Base-by-base conservation (phyloP, 2,329 filamentous ascomycete genomes). In the Anthostomella pinea region DNA sequence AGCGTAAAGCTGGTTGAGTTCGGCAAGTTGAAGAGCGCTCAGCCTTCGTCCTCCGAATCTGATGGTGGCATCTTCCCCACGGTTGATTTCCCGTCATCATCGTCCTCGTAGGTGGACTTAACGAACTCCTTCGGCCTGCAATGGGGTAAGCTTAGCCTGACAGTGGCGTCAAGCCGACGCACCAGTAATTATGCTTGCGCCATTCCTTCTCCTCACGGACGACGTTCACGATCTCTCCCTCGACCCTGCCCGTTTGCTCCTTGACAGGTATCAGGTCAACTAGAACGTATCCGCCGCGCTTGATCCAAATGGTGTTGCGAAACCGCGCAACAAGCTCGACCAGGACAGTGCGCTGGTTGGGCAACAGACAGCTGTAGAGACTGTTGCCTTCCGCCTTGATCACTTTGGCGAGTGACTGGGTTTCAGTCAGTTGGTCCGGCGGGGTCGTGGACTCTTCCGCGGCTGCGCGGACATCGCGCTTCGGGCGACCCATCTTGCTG, bases 271-370 rank as follows among this genome's bases (percentile, higher is more conserved):
- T 83, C 11, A 70, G 54, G 49, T 97, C 86, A 10, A 95, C 75
- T 8, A 97, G 67, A 19, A 96, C 89, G 62, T 83, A 97, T 1
- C 88, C 87, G 19, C 89, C 86, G 13, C 88, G 81, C 64, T 86
- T 90, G 61, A 97, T 85, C 87, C 88, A 97, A 46, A 97, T 87
- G 2, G 87, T 93, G 48, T 87, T 93, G 43, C 91, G 85, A 60
- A 97, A 96, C 25, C 82, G 81, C 17, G 87, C 71, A 8, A 87
- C 84, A 14, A 98, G 78, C 69, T 96, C 89, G 15, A 89, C 83
- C 13, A 94, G 68, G 24, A 91, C 64, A 6, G 73, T 67, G 53
- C 80, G 76, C 40, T 77, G 75, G 51, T 73, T 72, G 16, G 90
- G 81, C 19, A 90, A 69, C 57, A 83, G 74, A 57, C 91, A 87